phyloP scores from a whole-genome alignment of 352 stramenopile species.

The Phytophthora ramorum region DNA sequence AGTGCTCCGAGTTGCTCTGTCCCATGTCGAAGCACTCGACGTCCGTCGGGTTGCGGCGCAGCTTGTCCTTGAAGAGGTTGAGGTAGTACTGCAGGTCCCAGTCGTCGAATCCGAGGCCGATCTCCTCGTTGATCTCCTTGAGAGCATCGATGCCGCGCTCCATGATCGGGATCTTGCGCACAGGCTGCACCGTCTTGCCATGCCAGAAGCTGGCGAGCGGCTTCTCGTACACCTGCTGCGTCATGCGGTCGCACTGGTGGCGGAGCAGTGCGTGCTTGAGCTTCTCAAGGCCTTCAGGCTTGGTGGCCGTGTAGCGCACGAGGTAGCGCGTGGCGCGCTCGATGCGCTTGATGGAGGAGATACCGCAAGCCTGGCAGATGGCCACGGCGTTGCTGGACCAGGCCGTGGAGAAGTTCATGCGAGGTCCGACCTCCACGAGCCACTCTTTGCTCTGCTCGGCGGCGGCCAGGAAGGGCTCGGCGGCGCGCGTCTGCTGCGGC shows the following conservation, averaged over 20 bases:
- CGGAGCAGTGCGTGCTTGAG: constrained; percentile 71
- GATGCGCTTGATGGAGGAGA: constrained; percentile 92
- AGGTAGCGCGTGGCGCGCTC: constrained; percentile 95
- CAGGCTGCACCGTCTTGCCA: constrained; percentile 78
- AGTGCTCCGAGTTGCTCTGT: constrained; percentile 99
- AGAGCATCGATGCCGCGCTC: constrained; percentile 93
- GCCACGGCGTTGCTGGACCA: constrained; percentile 98
- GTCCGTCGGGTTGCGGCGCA: constrained; percentile 97
- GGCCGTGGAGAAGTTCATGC: constrained; percentile 98
- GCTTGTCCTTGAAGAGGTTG: constrained; percentile 96
- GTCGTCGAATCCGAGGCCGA: constrained; percentile 98
- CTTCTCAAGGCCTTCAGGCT: constrained; percentile 49
- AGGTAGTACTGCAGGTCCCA: constrained; percentile 99
- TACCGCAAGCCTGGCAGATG: constrained; percentile 95
- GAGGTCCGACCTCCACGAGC: constrained; percentile 97
- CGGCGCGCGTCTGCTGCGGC: constrained; percentile 73
- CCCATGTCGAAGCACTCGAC: constrained; percentile 99
- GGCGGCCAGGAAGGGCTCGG: constrained; percentile 60
- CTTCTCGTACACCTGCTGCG: constrained; percentile 95
- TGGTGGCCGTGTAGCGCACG: constrained; percentile 60
- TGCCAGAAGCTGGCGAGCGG: constrained; percentile 94
- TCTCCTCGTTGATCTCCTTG: constrained; percentile 95
- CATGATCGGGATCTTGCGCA: constrained; percentile 96
- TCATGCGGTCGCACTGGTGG: constrained; percentile 96
- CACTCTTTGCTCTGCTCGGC: constrained; percentile 40